Conservation (phyloP, 2,329 filamentous ascomycete genomes). For the Aspergillus quadrilineatus region DNA sequence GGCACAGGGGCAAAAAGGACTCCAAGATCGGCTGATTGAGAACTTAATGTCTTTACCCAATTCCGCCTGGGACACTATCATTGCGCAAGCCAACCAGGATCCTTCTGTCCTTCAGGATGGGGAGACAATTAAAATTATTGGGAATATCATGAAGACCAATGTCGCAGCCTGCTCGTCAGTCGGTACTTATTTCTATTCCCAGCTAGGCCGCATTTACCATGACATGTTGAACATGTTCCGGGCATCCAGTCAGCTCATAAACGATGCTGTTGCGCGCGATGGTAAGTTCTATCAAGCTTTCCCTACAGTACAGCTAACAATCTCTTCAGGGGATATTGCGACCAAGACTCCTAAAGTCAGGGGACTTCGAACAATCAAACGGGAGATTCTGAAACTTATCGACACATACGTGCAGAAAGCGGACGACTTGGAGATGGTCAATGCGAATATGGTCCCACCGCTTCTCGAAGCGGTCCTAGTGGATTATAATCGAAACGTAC, state of each 20-base stretch:
- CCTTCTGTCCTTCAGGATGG: constrained; percentile 84
- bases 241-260: constrained; percentile 93
- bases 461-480: constrained; percentile 89
- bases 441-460: constrained; percentile 91
- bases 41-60: constrained; percentile 95
- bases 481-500: constrained; percentile 96
- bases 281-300: constrained; percentile 54
- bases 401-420: constrained; percentile 98
- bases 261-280: constrained; percentile 82
- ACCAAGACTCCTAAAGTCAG: constrained; percentile 97
- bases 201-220: constrained; percentile 95
- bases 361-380: constrained; percentile 95
- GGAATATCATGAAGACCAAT: constrained; percentile 99
- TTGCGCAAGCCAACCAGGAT: constrained; percentile 79
- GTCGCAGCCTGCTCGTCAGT: constrained; percentile 98
- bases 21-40: constrained; percentile 85
- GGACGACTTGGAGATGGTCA: constrained; percentile 90
- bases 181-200: constrained; percentile 94
- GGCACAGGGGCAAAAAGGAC: constrained; percentile 89
- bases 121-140: constrained; percentile 97
- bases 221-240: constrained; percentile 99
- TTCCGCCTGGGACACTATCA: constrained; percentile 92
- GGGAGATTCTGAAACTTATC: constrained; percentile 97
- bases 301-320: constrained; percentile 17
- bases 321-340: constrained; percentile 72